A percentile compares a stretch with the other conserved stretches of the same genome.
phyloP scores from a whole-genome alignment of 2,329 filamentous ascomycete genomes.

The Exophiala aquamarina region DNA sequence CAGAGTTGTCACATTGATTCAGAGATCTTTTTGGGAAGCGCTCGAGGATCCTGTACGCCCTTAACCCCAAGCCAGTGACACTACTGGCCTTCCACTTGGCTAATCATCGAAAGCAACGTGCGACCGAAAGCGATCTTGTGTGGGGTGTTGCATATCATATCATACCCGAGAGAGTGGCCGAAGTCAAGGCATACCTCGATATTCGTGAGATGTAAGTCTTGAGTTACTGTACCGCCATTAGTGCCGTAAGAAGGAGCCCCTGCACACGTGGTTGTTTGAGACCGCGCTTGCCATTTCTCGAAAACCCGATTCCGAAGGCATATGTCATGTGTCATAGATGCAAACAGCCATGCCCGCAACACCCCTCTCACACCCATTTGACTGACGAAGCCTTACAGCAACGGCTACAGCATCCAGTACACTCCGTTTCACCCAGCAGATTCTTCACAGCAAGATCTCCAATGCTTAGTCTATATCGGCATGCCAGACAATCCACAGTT shows the following conservation, averaged over 20 bases:
- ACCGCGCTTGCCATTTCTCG: too few relatives aligned
- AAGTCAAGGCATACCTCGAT: slow-evolving; percentile 88
- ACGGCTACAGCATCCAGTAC: slow-evolving; percentile 93
- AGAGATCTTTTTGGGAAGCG: slow-evolving; percentile 77
- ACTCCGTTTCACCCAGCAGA: slow-evolving; percentile 72
- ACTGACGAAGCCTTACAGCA: slow-evolving; percentile 41
- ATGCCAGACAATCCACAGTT: slow-evolving; percentile 93
- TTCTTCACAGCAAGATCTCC: slow-evolving; percentile 37
- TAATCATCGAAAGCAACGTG: slow-evolving; percentile 43
- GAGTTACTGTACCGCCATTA: background rate
- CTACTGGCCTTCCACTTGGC: slow-evolving; percentile 21
- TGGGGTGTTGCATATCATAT: slow-evolving; percentile 96
- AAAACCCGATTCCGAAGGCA: too few relatives aligned
- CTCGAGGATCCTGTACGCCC: slow-evolving; percentile 62
- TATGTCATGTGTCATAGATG: too few relatives aligned
- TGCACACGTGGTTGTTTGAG: too few relatives aligned
- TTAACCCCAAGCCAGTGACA: background rate
- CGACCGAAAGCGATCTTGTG: slow-evolving; percentile 56
- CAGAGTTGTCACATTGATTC: slow-evolving; percentile 89
- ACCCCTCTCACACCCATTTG: background rate
- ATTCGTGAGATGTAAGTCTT: slow-evolving; percentile 73
- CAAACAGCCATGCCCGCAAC: too few relatives aligned
- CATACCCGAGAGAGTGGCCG: slow-evolving; percentile 65
- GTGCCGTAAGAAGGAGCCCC: too few relatives aligned
- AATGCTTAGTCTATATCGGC: slow-evolving; percentile 85